A percentile compares a stretch with the other conserved stretches of the same genome.
Conservation (phyloP, 176 grass and related monocot species). For the Oryza officinalis region DNA sequence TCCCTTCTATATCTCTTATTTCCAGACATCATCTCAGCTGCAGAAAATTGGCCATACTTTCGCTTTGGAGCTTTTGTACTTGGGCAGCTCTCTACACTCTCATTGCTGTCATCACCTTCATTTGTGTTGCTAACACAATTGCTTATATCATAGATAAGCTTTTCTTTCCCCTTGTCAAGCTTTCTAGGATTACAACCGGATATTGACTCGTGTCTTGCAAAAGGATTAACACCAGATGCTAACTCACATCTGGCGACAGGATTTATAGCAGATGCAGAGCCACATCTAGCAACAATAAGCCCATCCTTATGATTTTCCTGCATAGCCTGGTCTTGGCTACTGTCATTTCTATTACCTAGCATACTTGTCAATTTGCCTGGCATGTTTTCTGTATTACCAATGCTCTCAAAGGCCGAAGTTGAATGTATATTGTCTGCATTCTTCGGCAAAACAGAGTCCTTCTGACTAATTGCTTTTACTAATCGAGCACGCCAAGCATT, state of each 20-base stretch:
- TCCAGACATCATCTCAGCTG: conserved; percentile 27
- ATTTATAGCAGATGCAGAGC: conserved; percentile 26
- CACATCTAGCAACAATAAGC: conserved; percentile 21
- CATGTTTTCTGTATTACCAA: conserved; percentile 24
- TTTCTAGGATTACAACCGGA: conserved; percentile 27
- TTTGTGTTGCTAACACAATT: conserved; percentile 46
- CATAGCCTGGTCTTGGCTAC: conserved; percentile 25
- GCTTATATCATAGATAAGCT: conserved; percentile 47
- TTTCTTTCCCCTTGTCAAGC: conserved; percentile 78
- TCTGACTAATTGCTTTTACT: conserved; percentile 41
- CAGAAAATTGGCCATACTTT: conserved; percentile 45
- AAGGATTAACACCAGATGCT: conserved; percentile 20
- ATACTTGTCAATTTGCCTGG: conserved; percentile 30
- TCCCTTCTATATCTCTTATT: conserved; percentile 64
- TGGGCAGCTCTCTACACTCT: conserved; percentile 77
- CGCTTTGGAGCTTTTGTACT: conserved; percentile 56
- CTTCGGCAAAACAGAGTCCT: conserved; percentile 30
- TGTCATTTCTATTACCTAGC: conserved; percentile 25
- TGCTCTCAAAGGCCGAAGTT: conserved; percentile 22
- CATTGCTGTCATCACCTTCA: conserved; percentile 68
- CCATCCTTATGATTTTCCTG: conserved; percentile 35
- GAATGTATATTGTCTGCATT: conserved; percentile 26
- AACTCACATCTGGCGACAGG: conserved; percentile 26
- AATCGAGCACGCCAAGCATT: conserved; percentile 57
- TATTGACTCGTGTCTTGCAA: conserved; percentile 19